Percentiles rank a stretch among this genome's conserved stretches.
Evolutionary conservation across 192 early-diverging fungal genomes (phyloP).

Genomic region (Entomortierella lignicola): DNA sequence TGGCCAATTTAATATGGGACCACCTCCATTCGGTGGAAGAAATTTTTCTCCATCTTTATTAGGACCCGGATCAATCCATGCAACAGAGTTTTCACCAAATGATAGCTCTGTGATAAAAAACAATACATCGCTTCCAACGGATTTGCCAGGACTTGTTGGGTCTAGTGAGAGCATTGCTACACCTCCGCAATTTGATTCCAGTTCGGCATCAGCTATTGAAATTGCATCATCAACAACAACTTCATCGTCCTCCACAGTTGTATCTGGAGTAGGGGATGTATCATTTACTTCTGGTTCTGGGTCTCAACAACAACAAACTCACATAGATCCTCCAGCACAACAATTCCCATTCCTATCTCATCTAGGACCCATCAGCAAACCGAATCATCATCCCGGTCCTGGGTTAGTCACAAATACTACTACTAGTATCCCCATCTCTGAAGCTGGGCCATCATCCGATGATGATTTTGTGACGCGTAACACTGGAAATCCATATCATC

Average conservation of each 20-base stretch:
- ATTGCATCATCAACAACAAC: slow-evolving; percentile 2
- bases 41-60: slow-evolving; percentile 13
- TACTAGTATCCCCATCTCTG: neutral
- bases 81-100: slow-evolving; percentile 4
- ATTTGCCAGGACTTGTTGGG: neutral
- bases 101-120: slow-evolving; percentile 6
- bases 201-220: neutral
- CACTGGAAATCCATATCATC: slow-evolving; percentile 11
- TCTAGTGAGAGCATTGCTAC: neutral
- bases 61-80: slow-evolving; percentile 3
- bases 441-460: neutral
- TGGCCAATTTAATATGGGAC: slow-evolving; percentile 30
- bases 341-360: slow-evolving; percentile 32
- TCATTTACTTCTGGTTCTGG: neutral
- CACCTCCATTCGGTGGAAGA: slow-evolving; percentile 11
- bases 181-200: slow-evolving; percentile 16
- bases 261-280: neutral
- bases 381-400: slow-evolving; percentile 2
- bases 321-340: slow-evolving; percentile 4
- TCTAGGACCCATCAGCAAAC: slow-evolving; percentile 44
- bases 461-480: neutral
- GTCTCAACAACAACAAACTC: neutral
- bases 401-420: neutral
- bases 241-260: neutral
- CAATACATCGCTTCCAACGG: neutral